Percentiles rank a stretch among this genome's conserved stretches.
These are phyloP conservation scores for Westerdykella sp. DNA, from an alignment of 2,329 filamentous ascomycete genomes.

Conservation along the genomic window DNA sequence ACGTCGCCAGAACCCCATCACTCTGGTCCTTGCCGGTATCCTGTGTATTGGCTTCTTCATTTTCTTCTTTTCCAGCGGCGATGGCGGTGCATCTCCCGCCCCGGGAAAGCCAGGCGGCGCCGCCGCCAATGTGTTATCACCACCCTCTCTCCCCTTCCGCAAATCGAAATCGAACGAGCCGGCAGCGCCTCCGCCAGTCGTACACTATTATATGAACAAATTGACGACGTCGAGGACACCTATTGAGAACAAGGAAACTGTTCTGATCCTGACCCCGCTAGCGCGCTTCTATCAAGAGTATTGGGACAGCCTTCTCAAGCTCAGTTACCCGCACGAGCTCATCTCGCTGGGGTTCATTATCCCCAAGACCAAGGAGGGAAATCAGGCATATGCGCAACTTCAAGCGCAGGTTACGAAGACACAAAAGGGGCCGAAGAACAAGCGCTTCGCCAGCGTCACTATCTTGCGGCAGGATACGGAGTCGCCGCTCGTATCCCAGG, in stretches of 20 bases:
- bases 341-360: conserved; percentile 95
- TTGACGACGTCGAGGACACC: conserved; percentile 76
- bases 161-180: conserved; percentile 54
- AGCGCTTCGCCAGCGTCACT: conserved; percentile 86
- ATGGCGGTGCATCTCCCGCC: conserved; percentile 43
- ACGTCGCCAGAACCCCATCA: conserved; percentile 73
- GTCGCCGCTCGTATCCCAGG: conserved; percentile 69
- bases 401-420: conserved; percentile 81
- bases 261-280: conserved; percentile 89
- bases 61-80: conserved; percentile 59
- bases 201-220: conserved; percentile 92
- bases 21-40: conserved; percentile 63
- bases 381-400: conserved; percentile 72
- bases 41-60: conserved; percentile 59
- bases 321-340: conserved; percentile 86
- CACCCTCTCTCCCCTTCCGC: conserved; percentile 66
- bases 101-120: conserved; percentile 48
- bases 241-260: conserved; percentile 70
- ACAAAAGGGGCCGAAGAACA: conserved; percentile 71
- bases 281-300: conserved; percentile 89
- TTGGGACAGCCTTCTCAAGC: conserved; percentile 84
- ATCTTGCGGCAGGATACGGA: conserved; percentile 96
- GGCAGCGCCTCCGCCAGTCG: conserved; percentile 71
- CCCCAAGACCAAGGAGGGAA: conserved; percentile 87
- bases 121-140: conserved; percentile 65